These are phyloP conservation scores for Mycoemilia scoparia DNA, from an alignment of 192 early-diverging fungal genomes.

Conservation along the genomic window DNA sequence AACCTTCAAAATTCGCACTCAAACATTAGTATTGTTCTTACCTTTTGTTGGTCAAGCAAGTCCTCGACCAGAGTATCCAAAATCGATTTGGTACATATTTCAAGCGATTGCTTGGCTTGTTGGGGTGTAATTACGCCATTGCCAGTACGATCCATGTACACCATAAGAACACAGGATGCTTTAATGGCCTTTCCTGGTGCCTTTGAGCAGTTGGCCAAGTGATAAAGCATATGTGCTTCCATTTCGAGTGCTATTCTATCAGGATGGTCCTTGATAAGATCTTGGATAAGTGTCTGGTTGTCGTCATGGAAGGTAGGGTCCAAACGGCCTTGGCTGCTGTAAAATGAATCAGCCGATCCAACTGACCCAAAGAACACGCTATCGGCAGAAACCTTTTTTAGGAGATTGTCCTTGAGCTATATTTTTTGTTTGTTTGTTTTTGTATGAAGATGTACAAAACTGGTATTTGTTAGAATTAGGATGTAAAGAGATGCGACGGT, in stretches of 20 bases:
- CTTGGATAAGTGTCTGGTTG: constrained; percentile 43
- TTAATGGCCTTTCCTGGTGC: constrained; percentile 29
- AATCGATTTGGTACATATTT: constrained; percentile 2
- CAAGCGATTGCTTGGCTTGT: constrained; percentile 2
- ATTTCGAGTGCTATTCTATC: constrained; percentile 46
- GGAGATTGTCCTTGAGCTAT: constrained; percentile 14
- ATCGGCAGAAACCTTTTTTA: constrained; percentile 11
- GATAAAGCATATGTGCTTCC: constrained; percentile 73
- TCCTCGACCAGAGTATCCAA: constrained; percentile 10
- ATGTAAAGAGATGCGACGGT: neutral
- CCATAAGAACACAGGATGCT: constrained; percentile 60
- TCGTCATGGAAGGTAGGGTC: constrained; percentile 57
- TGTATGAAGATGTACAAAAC: constrained; percentile 1
- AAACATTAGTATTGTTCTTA: too few relatives aligned
- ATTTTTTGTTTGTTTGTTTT: constrained; percentile 11
- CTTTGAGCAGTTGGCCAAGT: constrained; percentile 43
- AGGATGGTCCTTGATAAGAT: constrained; percentile 19
- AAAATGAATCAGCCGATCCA: constrained; percentile 70
- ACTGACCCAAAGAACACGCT: constrained; percentile 42
- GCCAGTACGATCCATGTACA: constrained; percentile 58
- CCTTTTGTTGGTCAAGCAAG: too few relatives aligned
- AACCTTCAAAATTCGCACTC: too few relatives aligned
- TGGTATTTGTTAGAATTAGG: neutral
- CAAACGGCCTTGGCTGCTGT: constrained; percentile 60
- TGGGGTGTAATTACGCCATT: constrained; percentile 44